Evolutionary conservation across 1,284 basidiomycete genomes (phyloP).

Genomic region (Cutaneotrichosporon sp.): DNA sequence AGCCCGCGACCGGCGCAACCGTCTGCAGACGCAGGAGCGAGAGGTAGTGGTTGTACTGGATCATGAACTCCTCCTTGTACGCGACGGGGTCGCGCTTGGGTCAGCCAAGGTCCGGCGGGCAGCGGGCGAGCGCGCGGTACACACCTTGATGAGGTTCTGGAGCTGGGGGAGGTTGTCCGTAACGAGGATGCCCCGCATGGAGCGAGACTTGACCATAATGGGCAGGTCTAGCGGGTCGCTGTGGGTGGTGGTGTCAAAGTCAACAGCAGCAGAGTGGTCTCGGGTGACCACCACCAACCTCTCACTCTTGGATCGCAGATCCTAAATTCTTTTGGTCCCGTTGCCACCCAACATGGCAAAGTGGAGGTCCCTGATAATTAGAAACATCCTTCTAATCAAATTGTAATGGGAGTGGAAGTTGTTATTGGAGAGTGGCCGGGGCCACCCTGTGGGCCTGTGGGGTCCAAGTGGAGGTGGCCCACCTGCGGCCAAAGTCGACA

Average conservation of each 20-base stretch:
- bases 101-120: conserved; percentile 35
- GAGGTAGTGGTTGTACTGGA: conserved; percentile 97
- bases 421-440: not conserved
- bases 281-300: not conserved
- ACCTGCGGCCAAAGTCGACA: not conserved
- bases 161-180: conserved; percentile 65
- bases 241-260: not conserved
- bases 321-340: conserved; percentile 7
- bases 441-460: not conserved
- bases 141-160: conserved; percentile 90
- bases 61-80: conserved; percentile 96
- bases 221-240: not conserved
- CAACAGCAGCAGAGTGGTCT: not conserved
- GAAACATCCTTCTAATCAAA: not conserved
- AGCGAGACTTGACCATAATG: conserved; percentile 47
- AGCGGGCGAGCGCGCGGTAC: conserved; percentile 11
- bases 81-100: conserved; percentile 76
- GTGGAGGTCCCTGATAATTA: not conserved
- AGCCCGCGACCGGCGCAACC: conserved; percentile 35
- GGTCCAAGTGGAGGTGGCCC: not conserved
- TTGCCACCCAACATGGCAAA: conserved; percentile 8
- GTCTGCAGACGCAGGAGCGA: conserved; percentile 73
- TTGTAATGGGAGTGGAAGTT: not conserved
- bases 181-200: conserved; percentile 54
- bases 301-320: not conserved